Evolutionary conservation across 129 eudicot species (phyloP).

Genomic region (Helianthus annuus): DNA sequence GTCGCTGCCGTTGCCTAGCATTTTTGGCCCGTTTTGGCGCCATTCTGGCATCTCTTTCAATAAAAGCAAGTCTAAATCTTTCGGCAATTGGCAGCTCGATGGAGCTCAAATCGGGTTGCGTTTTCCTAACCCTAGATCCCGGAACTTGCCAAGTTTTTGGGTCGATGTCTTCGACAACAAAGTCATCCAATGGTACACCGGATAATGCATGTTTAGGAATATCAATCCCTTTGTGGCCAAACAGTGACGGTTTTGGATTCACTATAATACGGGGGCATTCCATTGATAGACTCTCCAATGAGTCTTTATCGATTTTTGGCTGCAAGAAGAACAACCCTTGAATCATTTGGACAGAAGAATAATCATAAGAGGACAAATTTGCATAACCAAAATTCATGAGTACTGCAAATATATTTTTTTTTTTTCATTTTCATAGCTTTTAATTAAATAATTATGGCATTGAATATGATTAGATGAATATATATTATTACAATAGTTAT

Average conservation of each 20-base stretch:
- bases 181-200: constrained; percentile 55
- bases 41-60: constrained; percentile 82
- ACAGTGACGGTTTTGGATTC: constrained; percentile 79
- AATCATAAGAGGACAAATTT: neutral
- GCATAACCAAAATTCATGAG: neutral
- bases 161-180: constrained; percentile 62
- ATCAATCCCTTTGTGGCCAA: constrained; percentile 61
- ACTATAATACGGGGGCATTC: constrained; percentile 82
- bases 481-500: neutral
- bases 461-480: neutral
- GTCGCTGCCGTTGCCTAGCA: constrained; percentile 82
- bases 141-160: constrained; percentile 69
- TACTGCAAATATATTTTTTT: neutral
- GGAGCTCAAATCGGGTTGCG: constrained; percentile 30
- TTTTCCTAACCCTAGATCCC: constrained; percentile 31
- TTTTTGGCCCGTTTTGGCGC: constrained; percentile 98
- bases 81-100: constrained; percentile 78
- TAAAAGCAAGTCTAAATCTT: constrained; percentile 86
- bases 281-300: constrained; percentile 52
- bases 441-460: neutral
- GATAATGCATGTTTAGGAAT: constrained; percentile 68
- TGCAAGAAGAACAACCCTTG: constrained; percentile 33
- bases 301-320: constrained; percentile 86
- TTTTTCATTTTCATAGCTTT: neutral
- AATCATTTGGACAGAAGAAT: neutral